Percentiles rank a stretch among this genome's conserved stretches.
Conservation (phyloP, 495 filamentous ascomycete species). For the Neurospora intermedia region DNA sequence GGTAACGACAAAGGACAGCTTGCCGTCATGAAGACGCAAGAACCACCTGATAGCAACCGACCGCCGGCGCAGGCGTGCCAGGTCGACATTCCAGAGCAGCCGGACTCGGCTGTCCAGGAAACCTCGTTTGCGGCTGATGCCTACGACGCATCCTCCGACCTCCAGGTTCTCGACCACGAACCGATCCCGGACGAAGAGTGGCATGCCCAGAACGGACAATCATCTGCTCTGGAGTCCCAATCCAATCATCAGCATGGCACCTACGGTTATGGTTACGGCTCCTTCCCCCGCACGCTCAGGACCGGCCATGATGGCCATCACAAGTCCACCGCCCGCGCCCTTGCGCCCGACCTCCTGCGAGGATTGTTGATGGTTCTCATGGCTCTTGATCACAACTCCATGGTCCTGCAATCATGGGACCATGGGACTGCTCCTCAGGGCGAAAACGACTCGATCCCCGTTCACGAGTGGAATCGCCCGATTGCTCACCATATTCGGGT, state of each 20-base stretch:
- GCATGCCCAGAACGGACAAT: not conserved
- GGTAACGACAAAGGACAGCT: not conserved
- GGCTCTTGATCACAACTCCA: constrained; percentile 23
- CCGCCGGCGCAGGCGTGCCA: not conserved
- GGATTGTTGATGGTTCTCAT: constrained; percentile 23
- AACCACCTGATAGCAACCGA: not conserved
- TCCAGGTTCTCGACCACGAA: constrained; percentile 3
- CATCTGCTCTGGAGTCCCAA: not conserved
- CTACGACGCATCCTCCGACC: constrained; percentile 1
- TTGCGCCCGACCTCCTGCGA: constrained; percentile 25
- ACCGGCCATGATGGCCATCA: not conserved
- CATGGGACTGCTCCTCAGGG: constrained; percentile 19
- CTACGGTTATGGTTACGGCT: not conserved
- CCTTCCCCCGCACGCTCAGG: not conserved
- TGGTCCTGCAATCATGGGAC: constrained; percentile 19
- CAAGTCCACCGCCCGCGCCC: constrained; percentile 13
- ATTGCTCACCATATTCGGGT: constrained; percentile 17
- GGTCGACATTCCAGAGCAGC: constrained; percentile 4
- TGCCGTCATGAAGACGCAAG: not conserved
- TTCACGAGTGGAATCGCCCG: constrained; percentile 20
- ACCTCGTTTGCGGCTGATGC: constrained; percentile 11
- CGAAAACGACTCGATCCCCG: constrained; percentile 16
- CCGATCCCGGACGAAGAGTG: not conserved
- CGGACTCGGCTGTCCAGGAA: constrained; percentile 10
- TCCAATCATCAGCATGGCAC: not conserved